These are phyloP conservation scores for Podaxis sp. DNA, from an alignment of 768 basidiomycete genomes.

Conservation along the genomic window DNA sequence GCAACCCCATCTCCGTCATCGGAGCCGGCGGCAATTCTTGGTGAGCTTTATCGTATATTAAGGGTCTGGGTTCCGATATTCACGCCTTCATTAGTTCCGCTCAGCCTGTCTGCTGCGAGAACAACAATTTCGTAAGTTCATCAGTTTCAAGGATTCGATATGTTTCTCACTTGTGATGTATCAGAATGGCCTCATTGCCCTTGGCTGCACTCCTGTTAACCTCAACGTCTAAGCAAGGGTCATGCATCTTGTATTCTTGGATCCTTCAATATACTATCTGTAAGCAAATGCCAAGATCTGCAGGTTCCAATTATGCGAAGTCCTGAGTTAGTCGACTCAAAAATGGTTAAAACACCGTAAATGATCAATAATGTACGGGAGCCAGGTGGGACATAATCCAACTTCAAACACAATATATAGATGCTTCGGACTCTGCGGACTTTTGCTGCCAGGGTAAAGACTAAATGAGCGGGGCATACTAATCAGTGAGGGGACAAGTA, in stretches of 20 bases:
- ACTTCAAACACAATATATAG: too few species aligned
- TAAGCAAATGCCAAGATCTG: neutral
- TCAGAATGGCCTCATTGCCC: slow-evolving; percentile 5
- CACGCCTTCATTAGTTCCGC: slow-evolving; percentile 15
- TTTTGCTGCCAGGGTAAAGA: too few species aligned
- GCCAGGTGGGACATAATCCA: too few species aligned
- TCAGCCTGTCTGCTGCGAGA: slow-evolving; percentile 31
- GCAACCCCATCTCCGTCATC: slow-evolving; percentile 8
- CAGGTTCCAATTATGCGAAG: too few species aligned
- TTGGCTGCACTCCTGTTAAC: slow-evolving; percentile 11
- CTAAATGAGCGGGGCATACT: too few species aligned
- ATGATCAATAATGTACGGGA: neutral
- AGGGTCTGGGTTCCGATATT: neutral
- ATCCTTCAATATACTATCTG: neutral
- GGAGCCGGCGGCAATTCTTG: slow-evolving; percentile 23
- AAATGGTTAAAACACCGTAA: neutral
- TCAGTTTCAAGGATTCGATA: neutral
- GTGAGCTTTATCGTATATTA: slow-evolving; percentile 21
- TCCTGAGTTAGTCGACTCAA: too few species aligned
- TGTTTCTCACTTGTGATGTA: neutral
- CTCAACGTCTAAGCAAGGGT: neutral
- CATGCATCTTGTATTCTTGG: neutral
- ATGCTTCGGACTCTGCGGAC: too few species aligned
- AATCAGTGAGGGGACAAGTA: too few species aligned
- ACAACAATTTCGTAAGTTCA: slow-evolving; percentile 22